Conservation (phyloP, 768 basidiomycete genomes). For the Neoboletus magnificus region DNA sequence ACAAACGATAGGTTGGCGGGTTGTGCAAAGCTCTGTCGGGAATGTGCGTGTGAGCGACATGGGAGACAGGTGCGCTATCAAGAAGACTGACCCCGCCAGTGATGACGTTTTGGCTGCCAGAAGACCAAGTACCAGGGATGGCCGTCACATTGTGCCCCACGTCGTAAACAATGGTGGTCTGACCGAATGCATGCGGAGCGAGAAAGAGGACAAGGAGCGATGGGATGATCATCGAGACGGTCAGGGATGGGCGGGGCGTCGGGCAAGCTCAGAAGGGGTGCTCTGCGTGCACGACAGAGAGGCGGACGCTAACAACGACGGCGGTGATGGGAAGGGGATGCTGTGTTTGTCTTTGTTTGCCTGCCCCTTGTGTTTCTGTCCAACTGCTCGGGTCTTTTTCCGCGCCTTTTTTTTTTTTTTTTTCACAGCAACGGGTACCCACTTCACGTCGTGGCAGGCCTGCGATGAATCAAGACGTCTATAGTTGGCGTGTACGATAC, state of each 20-base stretch:
- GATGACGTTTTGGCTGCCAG: constrained; percentile 68
- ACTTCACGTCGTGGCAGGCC: neutral
- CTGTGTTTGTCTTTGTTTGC: constrained; percentile 28
- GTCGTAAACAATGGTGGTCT: constrained; percentile 40
- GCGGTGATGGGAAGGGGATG: constrained; percentile 22
- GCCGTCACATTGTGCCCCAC: constrained; percentile 60
- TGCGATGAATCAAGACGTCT: neutral
- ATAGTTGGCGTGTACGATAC: neutral
- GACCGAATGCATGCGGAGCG: constrained; percentile 31
- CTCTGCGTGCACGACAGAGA: constrained; percentile 9
- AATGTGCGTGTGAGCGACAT: neutral
- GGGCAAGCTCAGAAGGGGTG: constrained; percentile 1
- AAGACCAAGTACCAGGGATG: constrained; percentile 82
- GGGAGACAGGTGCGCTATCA: neutral
- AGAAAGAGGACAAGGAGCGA: constrained; percentile 25
- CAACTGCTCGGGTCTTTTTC: neutral
- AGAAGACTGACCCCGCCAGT: constrained; percentile 74
- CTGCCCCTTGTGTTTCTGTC: constrained; percentile 6
- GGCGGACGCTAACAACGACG: constrained; percentile 30
- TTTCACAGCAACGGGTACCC: neutral
- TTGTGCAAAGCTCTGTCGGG: constrained; percentile 71
- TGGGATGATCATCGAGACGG: constrained; percentile 13
- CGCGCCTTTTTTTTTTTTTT: neutral
- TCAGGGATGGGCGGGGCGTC: neutral
- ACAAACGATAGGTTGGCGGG: constrained; percentile 79